phyloP scores from a whole-genome alignment of 2,329 filamentous ascomycete genomes.

The Neurospora sp. region DNA sequence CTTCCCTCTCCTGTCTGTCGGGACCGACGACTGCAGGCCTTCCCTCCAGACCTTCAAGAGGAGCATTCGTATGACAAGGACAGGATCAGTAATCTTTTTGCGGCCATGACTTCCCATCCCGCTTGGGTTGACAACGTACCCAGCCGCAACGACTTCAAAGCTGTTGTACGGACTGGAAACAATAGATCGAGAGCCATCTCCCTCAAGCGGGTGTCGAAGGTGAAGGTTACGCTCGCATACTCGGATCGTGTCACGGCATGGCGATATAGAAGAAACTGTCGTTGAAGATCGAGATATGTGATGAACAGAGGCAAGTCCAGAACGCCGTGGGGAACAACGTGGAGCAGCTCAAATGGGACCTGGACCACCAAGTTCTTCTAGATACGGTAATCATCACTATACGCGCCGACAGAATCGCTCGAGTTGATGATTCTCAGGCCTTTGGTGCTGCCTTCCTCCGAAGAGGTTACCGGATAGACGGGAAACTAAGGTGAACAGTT shows the following conservation, averaged over 20 bases:
- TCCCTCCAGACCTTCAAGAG: not conserved
- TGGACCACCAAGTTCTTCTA: not conserved
- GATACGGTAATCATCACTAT: not conserved
- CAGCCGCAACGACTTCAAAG: not conserved
- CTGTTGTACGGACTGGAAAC: not conserved
- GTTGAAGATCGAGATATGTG: not conserved
- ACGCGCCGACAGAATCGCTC: not conserved
- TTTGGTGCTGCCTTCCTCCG: not conserved
- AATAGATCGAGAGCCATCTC: not conserved
- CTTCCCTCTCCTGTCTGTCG: not conserved
- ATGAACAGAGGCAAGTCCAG: not conserved
- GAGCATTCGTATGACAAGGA: not conserved
- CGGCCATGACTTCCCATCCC: not conserved
- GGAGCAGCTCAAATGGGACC: not conserved
- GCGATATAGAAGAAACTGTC: not conserved
- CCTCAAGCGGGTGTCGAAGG: not conserved
- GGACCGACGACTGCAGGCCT: not conserved
- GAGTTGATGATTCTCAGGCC: not conserved
- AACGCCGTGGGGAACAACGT: not conserved
- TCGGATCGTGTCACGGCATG: not conserved
- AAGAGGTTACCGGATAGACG: not conserved
- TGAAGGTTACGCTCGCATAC: conserved; percentile 1
- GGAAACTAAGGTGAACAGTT: not conserved
- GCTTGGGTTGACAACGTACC: not conserved
- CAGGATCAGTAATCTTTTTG: not conserved